Percentiles rank a stretch among this genome's conserved stretches.
These are phyloP conservation scores for Leccinum pachyderme DNA, from an alignment of 1,284 basidiomycete genomes.

Conservation along the genomic window DNA sequence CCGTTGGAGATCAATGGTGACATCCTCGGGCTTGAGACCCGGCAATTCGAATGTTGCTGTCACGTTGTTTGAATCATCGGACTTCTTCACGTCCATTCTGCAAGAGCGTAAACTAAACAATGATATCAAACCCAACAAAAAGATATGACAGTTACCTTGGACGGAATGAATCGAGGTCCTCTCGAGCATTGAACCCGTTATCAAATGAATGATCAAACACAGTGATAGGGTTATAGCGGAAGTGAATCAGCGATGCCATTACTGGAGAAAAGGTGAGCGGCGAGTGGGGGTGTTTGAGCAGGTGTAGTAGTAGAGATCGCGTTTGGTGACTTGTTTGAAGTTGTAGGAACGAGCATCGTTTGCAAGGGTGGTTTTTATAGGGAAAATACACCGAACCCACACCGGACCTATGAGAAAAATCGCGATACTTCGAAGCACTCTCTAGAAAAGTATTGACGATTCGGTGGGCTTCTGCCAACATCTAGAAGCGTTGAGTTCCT, in stretches of 20 bases:
- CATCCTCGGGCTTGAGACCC: slow-evolving; percentile 40
- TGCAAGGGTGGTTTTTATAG: background rate
- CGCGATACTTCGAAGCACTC: background rate
- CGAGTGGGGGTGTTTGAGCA: background rate
- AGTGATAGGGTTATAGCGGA: slow-evolving; percentile 44
- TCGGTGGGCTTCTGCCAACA: background rate
- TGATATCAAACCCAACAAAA: no score
- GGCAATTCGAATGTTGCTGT: slow-evolving; percentile 43
- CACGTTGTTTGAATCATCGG: slow-evolving; percentile 31
- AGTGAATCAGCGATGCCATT: slow-evolving; percentile 31
- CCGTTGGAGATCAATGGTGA: slow-evolving; percentile 39
- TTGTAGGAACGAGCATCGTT: background rate
- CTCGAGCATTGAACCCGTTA: slow-evolving; percentile 35
- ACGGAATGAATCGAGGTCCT: slow-evolving; percentile 12
- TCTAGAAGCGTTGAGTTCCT: background rate
- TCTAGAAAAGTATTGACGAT: background rate
- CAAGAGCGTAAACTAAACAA: background rate
- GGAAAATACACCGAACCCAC: background rate
- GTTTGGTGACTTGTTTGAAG: background rate
- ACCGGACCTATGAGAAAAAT: background rate
- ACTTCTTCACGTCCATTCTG: slow-evolving; percentile 32
- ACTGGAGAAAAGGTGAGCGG: background rate
- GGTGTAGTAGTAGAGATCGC: background rate
- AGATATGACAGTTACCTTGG: background rate
- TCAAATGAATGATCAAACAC: slow-evolving; percentile 47